A percentile compares a stretch with the other conserved stretches of the same genome.
Evolutionary conservation across 352 stramenopile genomes (phyloP).

Genomic region (Pythium phragmiticola): DNA sequence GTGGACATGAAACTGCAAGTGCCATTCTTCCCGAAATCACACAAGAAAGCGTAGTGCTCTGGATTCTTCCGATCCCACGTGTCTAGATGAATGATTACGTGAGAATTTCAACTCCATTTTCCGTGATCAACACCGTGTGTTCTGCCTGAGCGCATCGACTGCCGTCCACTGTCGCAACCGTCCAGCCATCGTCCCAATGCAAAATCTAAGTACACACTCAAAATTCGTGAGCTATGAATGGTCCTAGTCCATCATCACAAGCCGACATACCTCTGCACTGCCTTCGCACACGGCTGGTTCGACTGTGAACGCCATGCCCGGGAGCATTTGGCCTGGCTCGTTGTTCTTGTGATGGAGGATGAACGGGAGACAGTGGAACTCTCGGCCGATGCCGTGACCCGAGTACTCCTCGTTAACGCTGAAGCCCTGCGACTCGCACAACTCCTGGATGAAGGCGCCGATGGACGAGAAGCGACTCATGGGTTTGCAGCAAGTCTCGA

Average conservation of each 20-base stretch:
- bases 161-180: constrained; percentile 93
- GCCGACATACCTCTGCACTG: constrained; percentile 57
- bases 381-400: constrained; percentile 94
- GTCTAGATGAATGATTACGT: constrained; percentile 58
- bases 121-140: constrained; percentile 96
- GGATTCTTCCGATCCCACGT: not conserved
- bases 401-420: constrained; percentile 91
- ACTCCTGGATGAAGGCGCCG: constrained; percentile 91
- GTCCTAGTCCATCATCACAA: not conserved
- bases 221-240: not conserved
- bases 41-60: constrained; percentile 8
- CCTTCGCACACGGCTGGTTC: constrained; percentile 97
- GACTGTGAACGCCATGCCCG: constrained; percentile 98
- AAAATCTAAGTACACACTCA: constrained; percentile 44
- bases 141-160: constrained; percentile 95
- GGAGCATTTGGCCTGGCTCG: constrained; percentile 75
- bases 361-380: constrained; percentile 96
- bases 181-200: constrained; percentile 97
- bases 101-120: constrained; percentile 93
- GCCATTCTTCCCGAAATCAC: constrained; percentile 54
- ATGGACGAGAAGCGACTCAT: constrained; percentile 94
- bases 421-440: constrained; percentile 80
- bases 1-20: constrained; percentile 81
- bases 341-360: constrained; percentile 91
- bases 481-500: constrained; percentile 89